A percentile compares a stretch with the other conserved stretches of the same genome.
Conservation (phyloP, 345 rosid genomes). For the Arabis alpina region DNA sequence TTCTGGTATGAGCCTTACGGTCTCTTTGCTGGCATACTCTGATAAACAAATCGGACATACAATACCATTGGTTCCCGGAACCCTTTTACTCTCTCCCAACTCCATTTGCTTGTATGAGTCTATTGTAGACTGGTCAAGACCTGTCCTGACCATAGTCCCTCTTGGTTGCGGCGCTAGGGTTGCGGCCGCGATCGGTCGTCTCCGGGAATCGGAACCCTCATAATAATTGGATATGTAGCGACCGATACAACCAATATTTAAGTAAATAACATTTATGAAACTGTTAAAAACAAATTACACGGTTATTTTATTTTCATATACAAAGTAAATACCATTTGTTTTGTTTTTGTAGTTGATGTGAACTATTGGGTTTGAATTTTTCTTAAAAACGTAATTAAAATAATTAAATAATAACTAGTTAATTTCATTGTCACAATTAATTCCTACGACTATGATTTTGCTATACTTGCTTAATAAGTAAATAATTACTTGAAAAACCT, state of each 20-base stretch:
- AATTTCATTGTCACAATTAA: not conserved
- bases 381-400: not conserved
- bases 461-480: not conserved
- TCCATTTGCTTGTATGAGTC: constrained; percentile 66
- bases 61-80: constrained; percentile 57
- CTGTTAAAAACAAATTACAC: no score
- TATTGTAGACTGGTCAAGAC: constrained; percentile 66
- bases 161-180: constrained; percentile 35
- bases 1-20: constrained; percentile 55
- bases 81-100: constrained; percentile 62
- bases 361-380: not conserved
- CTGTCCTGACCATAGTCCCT: constrained; percentile 28
- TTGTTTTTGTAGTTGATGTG: not conserved
- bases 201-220: no score
- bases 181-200: not conserved
- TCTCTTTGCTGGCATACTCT: constrained; percentile 55
- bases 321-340: no score
- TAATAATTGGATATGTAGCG: no score
- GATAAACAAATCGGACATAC: constrained; percentile 65
- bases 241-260: no score
- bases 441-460: not conserved
- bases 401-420: constrained; percentile 20
- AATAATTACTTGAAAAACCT: not conserved
- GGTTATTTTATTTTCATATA: no score
- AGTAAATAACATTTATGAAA: no score